Base-by-base conservation (phyloP, 495 filamentous ascomycete species). In the Penicillium desertorum region DNA sequence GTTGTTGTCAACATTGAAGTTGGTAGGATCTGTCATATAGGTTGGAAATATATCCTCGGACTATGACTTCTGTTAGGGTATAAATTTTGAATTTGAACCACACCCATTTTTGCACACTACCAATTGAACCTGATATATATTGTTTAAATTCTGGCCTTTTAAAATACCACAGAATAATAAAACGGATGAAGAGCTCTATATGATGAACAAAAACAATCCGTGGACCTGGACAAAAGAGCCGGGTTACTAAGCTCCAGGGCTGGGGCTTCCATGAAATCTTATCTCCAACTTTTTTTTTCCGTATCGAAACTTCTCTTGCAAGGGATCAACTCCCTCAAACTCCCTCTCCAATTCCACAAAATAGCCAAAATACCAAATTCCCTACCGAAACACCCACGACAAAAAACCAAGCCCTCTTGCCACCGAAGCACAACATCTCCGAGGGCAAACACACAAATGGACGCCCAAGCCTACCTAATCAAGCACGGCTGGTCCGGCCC, bases 401-500 rank as follows among this genome's bases (percentile, higher is more conserved):
- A 44, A 44, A 25, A 14, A 32, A 14, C n/a, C 9, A 7, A 45
- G 23, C 17, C 39, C 9, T 27, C n/a, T 8, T 10, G 3, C 14
- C 37, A 36, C 29, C 9, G 22, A 52, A 47, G 29, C 32, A 27
- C 27, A 25, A 20, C 25, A 23, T 37, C n/a, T 16, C 14, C 16
- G 22, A 23, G 37, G 19, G 12, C 36, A 27, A 37, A 30, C 32
- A 16, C 55, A 46, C 45, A 43, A 49, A 90, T 90, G 87, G 77
- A 90, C 67, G 81, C 86, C 47, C 76, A 83, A 71, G 83, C 84
- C 62, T 83, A 88, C 68, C 85, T 93, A 58, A 83, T 84, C 57
- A 80, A 82, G 65, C 87, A 89, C 76, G 89, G 89, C 61, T 93
- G 89, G 89, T 82, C 83, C 57, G 89, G 89, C 59, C 79, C 82